Conservation (phyloP, 495 filamentous ascomycete species). For the Neurospora sp. region DNA sequence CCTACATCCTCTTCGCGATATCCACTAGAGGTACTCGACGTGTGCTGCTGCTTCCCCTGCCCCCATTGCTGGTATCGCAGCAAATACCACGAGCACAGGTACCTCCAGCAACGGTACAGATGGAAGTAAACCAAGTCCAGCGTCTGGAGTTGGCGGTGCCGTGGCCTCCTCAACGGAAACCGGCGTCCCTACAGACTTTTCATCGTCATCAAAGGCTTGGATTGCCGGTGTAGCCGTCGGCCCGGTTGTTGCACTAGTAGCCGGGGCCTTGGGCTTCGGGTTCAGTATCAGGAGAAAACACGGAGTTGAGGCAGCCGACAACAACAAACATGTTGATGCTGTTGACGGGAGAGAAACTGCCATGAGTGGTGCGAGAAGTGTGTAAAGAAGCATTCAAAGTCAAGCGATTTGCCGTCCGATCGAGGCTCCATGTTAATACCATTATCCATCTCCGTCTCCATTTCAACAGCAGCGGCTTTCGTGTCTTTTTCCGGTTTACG, state of each 20-base stretch:
- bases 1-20: background rate
- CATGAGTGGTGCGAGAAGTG: background rate
- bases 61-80: background rate
- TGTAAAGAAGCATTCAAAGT: background rate
- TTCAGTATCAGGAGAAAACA: background rate
- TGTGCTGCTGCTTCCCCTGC: background rate
- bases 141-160: background rate
- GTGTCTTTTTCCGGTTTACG: background rate
- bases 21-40: background rate
- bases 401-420: background rate
- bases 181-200: background rate
- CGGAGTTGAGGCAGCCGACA: background rate
- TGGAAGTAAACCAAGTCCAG: background rate
- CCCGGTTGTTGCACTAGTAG: background rate
- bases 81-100: background rate
- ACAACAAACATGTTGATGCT: background rate
- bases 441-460: background rate
- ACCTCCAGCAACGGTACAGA: background rate
- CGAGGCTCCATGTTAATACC: background rate
- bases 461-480: background rate
- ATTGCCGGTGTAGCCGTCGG: constrained; percentile 2
- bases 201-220: constrained; percentile 1
- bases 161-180: background rate
- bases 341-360: background rate
- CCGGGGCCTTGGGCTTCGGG: background rate